Base-by-base conservation (phyloP, 257 asterid species). In the Gentiana macrophylla region DNA sequence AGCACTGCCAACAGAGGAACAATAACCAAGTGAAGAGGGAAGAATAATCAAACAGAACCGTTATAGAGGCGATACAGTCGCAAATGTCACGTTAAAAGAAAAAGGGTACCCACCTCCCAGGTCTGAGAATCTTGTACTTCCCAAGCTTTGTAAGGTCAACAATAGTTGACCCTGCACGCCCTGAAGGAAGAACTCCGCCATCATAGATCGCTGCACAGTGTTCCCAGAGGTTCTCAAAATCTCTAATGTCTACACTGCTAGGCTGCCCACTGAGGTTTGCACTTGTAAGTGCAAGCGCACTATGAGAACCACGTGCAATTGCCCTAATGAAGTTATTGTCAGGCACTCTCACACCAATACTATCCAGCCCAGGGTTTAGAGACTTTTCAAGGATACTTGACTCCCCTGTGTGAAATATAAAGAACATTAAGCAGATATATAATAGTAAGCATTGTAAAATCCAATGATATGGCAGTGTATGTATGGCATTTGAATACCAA, bases 251-350 rank as follows among this genome's bases (percentile, higher is more conserved):
- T 50, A 91, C 88, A 60, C 97, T 87, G 62, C 95, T 91, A 7
- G 86, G 85, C 60, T 73, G 81, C 51, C 95, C 88, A 3, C 88
- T 88, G 60, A 87, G 84, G 75, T 91, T 91, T 37, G 98, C 98
- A 41, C 96, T 91, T 3, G 95, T 91, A 55, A 91, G 94, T 50
- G 94, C 96, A 63, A 91, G 70, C 2, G 96, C 95, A 66, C 92
- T 83, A 55, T 61, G 66, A 52, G 93, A 83, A 66, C 94, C 92
- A 55, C 79, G 86, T 53, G 90, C 79, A 64, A 87, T 70, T 44
- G 67, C 70, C 69, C 98, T 74, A 12, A 91, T 78, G 72, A 91
- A 86, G 66, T 77, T 60, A 68, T 60, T 63, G 73, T 83, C 90
- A 5, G 95, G 95, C 47, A 89, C 86, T 53, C 95, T 72, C 47